A percentile compares a stretch with the other conserved stretches of the same genome.
Conservation (phyloP, 2,329 filamentous ascomycete genomes). For the Teratosphaeriaceae sp. region DNA sequence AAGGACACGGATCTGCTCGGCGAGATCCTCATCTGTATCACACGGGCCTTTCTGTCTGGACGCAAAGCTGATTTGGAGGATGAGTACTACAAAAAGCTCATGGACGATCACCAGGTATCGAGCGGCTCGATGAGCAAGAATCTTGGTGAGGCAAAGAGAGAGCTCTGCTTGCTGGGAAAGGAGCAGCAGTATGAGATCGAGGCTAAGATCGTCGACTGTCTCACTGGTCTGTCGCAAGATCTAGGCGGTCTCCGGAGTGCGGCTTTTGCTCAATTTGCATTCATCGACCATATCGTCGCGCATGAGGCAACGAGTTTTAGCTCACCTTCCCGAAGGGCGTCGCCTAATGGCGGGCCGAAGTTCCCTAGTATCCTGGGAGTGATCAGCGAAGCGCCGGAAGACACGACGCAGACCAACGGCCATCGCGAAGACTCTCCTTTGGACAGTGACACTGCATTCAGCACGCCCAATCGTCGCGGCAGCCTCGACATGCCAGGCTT, state of each 20-base stretch:
- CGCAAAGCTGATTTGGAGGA: slow-evolving; percentile 70
- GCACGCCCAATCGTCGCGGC: slow-evolving; percentile 4
- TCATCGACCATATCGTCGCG: slow-evolving; percentile 58
- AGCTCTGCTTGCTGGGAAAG: slow-evolving; percentile 75
- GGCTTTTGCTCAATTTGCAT: slow-evolving; percentile 78
- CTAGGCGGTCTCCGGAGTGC: slow-evolving; percentile 87
- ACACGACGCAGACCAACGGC: neutral
- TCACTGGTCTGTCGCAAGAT: slow-evolving; percentile 79
- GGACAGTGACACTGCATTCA: no score
- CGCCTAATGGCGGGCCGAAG: neutral
- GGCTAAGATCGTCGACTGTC: slow-evolving; percentile 70
- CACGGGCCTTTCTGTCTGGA: slow-evolving; percentile 75
- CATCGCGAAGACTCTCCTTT: neutral
- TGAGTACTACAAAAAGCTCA: slow-evolving; percentile 55
- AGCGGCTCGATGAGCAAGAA: slow-evolving; percentile 68
- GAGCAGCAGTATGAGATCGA: slow-evolving; percentile 76
- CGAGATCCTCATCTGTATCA: slow-evolving; percentile 75
- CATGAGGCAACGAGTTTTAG: slow-evolving; percentile 1
- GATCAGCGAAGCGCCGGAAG: slow-evolving; percentile 12
- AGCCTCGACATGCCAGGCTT: neutral
- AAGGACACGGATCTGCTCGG: slow-evolving; percentile 68
- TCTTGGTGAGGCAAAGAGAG: slow-evolving; percentile 77
- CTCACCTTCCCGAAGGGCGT: neutral
- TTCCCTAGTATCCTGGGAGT: slow-evolving; percentile 7
- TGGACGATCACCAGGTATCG: slow-evolving; percentile 55